These are phyloP conservation scores for Dionaea muscipula DNA, from an alignment of 179 eudicot genomes.

Conservation along the genomic window DNA sequence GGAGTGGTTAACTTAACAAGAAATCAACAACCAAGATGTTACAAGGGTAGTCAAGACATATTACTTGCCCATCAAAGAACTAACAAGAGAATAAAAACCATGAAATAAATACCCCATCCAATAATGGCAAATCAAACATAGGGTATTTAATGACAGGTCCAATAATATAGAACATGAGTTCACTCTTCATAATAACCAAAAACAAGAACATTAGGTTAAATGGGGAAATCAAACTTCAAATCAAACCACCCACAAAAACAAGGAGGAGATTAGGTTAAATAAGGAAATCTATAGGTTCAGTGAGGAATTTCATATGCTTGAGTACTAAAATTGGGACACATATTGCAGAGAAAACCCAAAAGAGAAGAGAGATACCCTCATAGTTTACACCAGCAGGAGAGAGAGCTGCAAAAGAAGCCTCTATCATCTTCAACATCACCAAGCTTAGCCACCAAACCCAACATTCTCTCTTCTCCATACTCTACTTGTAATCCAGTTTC, in stretches of 20 bases:
- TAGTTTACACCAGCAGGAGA: slow-evolving; percentile 59
- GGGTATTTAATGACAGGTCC: background rate
- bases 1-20: no score
- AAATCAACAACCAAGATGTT: no score
- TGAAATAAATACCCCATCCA: background rate
- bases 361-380: slow-evolving; percentile 34
- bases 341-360: background rate
- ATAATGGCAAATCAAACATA: background rate
- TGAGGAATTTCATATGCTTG: background rate
- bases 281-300: no score
- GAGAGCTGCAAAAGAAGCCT: slow-evolving; percentile 33
- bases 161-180: background rate
- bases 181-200: background rate
- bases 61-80: no score
- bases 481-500: background rate
- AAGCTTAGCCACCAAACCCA: slow-evolving; percentile 25
- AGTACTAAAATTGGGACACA: background rate
- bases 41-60: no score
- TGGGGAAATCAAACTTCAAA: background rate
- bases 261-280: no score
- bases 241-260: no score
- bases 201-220: background rate
- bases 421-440: slow-evolving; percentile 27
- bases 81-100: no score
- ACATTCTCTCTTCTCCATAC: slow-evolving; percentile 28